Evolutionary conservation across 805 yeast genomes (phyloP).

Genomic region (Candida alai): DNA sequence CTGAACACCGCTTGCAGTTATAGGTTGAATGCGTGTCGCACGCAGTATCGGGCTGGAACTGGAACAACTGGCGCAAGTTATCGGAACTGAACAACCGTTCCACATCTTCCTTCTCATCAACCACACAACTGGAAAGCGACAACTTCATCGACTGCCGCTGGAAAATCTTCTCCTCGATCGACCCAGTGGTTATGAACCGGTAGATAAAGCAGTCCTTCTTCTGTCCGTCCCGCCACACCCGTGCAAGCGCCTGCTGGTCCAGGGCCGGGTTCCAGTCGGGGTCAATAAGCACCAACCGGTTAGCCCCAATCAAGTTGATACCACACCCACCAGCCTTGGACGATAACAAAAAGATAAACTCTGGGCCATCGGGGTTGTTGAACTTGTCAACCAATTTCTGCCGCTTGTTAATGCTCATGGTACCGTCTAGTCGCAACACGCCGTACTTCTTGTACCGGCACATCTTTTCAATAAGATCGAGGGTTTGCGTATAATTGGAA

Average conservation of each 20-base stretch:
- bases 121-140: slow-evolving; percentile 91
- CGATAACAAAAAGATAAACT: slow-evolving; percentile 83
- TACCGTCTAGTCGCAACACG: slow-evolving; percentile 80
- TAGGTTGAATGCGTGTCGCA: slow-evolving; percentile 94
- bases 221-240: slow-evolving; percentile 99
- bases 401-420: slow-evolving; percentile 86
- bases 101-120: slow-evolving; percentile 93
- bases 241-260: slow-evolving; percentile 95
- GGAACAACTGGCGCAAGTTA: slow-evolving; percentile 69
- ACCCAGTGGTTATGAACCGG: slow-evolving; percentile 89
- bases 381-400: slow-evolving; percentile 89
- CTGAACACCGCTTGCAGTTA: slow-evolving; percentile 74
- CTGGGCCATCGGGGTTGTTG: slow-evolving; percentile 84
- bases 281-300: slow-evolving; percentile 80
- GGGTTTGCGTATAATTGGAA: slow-evolving; percentile 91
- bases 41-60: slow-evolving; percentile 57
- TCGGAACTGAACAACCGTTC: slow-evolving; percentile 88
- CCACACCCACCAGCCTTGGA: slow-evolving; percentile 99
- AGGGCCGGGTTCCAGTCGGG: slow-evolving; percentile 98
- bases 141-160: slow-evolving; percentile 95
- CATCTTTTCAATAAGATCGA: slow-evolving; percentile 84
- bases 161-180: slow-evolving; percentile 93
- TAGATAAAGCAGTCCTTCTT: slow-evolving; percentile 95
- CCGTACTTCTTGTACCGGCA: slow-evolving; percentile 79
- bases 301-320: slow-evolving; percentile 94